Base-by-base conservation (phyloP, 2,329 filamentous ascomycete genomes). In the Arthrobotrys sinensis region DNA sequence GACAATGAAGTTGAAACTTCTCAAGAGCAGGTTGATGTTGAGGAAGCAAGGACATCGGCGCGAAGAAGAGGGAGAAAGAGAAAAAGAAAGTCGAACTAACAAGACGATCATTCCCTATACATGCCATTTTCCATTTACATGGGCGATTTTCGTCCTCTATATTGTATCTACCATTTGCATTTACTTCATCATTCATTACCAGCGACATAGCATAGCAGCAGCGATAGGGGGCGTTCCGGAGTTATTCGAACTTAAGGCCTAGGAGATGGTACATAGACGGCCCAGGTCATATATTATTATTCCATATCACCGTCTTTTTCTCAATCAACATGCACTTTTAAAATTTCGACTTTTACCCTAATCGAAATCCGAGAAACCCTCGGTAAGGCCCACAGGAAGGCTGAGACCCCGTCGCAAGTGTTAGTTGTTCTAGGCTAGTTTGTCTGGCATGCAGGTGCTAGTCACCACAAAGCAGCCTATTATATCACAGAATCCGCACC, bases 41-140 rank as follows among this genome's bases (percentile, higher is more conserved):
- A 60, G 16, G 52, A 46, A 6, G 32, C 14, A 7, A 43, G 16
- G 8, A 21, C 43, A 12, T 38, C 40, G 14, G 53, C 53, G 10
- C 34, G n/a, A 38, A 62, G 53, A 21, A 16, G 63, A 10, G 52
- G 34, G 3, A 65, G 43, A n/a, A 75, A 75, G 45, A 32, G 70
- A 19, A 75, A 68, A 28, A 40, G 70, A 11, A 67, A 62, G 24
- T 48, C 53, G 4, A 16, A 63, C 12, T 71, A 43, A 38, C 3
- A 19, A 38, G 8, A 1, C 16, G 52, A 57, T 40, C 21, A 14
- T 14, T 67, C 8, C 12, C 34, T 57, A n/a, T 55, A 19, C 55
- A 19, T 19, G 11, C 10, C 50, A 4, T 14, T 21, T 11, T 12
- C 52, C 12, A 55, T 32, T 52, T 52, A 52, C 28, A 55, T 24